Conservation (phyloP, 352 stramenopile species). For the Halophytophthora batemanensis region DNA sequence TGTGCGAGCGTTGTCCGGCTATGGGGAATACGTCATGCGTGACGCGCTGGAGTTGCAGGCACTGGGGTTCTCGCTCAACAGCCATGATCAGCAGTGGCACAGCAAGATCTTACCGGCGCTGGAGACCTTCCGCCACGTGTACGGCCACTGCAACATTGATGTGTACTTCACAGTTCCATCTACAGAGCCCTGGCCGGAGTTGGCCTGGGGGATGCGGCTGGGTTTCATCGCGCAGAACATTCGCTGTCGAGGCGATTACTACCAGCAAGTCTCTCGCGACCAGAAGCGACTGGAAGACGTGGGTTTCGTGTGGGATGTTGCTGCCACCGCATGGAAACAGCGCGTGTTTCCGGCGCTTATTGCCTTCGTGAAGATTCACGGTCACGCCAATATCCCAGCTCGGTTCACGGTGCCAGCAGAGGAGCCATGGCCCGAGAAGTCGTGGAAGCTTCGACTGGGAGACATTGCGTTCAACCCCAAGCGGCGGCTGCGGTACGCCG, state of each 20-base stretch:
- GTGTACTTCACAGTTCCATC: conserved; percentile 39
- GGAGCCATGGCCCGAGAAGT: conserved; percentile 34
- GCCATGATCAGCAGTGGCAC: conserved; percentile 46
- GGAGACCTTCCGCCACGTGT: conserved; percentile 31
- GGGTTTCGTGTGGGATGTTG: conserved; percentile 53
- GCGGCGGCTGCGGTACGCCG: conserved; percentile 27
- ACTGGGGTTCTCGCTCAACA: conserved; percentile 52
- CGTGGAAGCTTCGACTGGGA: conserved; percentile 37
- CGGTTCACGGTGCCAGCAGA: conserved; percentile 51
- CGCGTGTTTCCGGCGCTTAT: conserved; percentile 42
- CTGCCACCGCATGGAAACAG: conserved; percentile 41
- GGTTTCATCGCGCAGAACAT: conserved; percentile 62
- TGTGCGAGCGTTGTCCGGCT: conserved; percentile 31
- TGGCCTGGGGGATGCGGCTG: conserved; percentile 35
- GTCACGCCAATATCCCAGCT: conserved; percentile 27
- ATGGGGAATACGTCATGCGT: conserved; percentile 27
- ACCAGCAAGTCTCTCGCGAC: conserved; percentile 46
- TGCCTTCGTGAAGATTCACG: conserved; percentile 37
- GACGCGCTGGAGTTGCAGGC: conserved; percentile 31
- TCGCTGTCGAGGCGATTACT: conserved; percentile 41
- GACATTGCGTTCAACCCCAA: conserved; percentile 21
- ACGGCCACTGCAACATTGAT: conserved; percentile 42
- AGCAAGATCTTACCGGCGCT: conserved; percentile 48
- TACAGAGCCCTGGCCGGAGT: conserved; percentile 29
- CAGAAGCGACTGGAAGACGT: conserved; percentile 41